Base-by-base conservation (phyloP, 495 filamentous ascomycete species). In the Trypethelium eluteriae region DNA sequence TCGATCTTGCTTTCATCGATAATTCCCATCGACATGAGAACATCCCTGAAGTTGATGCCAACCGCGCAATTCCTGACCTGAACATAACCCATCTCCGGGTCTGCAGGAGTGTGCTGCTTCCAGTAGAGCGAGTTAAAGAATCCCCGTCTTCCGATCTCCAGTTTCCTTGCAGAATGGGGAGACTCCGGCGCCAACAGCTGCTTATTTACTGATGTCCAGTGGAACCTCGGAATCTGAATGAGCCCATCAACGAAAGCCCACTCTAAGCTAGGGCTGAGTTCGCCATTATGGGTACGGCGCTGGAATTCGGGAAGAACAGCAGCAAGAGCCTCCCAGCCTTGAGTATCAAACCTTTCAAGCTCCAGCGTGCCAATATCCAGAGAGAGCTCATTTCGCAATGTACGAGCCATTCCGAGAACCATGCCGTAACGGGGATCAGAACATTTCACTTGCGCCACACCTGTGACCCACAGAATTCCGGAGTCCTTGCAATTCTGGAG, bases 321-420 rank as follows among this genome's bases (percentile, higher is more conserved):
- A 11, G 53, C 53, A 18, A 36, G 25, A 6, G 53, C 53, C 14
- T 59, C 53, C 53, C n/a, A 59, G 53, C 53, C 53, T 7, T 18
- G 53, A 10, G 1, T 59, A 18, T 59, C 53, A 59, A 59, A 59
- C 32, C 36, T 59, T 59, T 59, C 53, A 11, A 59, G 32, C 14
- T 59, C 62, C 9, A 64, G 47, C 2, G 41, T 64, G 9, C 39
- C 62, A 47, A 49, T 14, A 38, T 66, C 64, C 4, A 66, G 35
- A 25, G 46, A 50, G 34, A 50, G 64, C 49, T 66, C 64, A 10
- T 18, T 53, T 32, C 64, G 64, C 1, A 66, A 6, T 2, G 64
- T 66, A 38, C 64, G 64, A 57, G 50, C 46, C 64, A 66, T 57
- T 1, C 64, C 64, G 38, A 66, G 64, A 34, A 66, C 35, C 53